Base-by-base conservation (phyloP, 1,139 yeast genomes). In the Debaryomyces udenii region DNA sequence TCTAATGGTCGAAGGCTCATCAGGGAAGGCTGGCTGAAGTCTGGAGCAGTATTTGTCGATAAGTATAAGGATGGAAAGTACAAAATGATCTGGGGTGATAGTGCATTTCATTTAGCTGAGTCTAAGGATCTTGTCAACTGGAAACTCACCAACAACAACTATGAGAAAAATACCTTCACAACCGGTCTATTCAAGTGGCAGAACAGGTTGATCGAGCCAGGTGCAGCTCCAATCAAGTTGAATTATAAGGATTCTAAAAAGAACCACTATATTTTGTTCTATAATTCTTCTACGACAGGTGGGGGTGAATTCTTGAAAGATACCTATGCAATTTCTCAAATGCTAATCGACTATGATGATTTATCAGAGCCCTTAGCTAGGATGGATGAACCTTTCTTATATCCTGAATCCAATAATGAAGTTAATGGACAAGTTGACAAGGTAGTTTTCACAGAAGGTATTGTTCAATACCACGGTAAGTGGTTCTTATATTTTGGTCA, bases 81-180 rank as follows among this genome's bases (percentile, higher is more conserved):
- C 49, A 69, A 69, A 46, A 72, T 72, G 77, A 60, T 72, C 27
- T 72, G 74, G 72, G 77, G 77, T 9, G 77, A 72, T 48, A 59
- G 66, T 14, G 62, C 64, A 18, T 60, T 71, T 42, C 65, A 68
- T 45, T 59, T 71, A 47, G 76, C 76, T 3, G 59, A 54, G 24
- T 63, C 70, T 4, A 48, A 46, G 14, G 76, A 71, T 45, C 49
- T 70, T 47, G 47, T 62, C 24, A 49, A 66, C 45, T 71, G 77
- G 77, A 43, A 45, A n/a, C 42, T 65, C 13, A 51, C 59, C 2
- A 49, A 56, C 22, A 50, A 56, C 34, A 50, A 52, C 33, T 58
- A 55, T 38, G 49, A 51, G 27, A 30, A 48, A 3, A 59, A 59
- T 39, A 47, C 52, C 2, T 70, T 65, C 51, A 60, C 76, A 6